A percentile compares a stretch with the other conserved stretches of the same genome.
Conservation (phyloP, 306 rosid species). For the Lagenaria siceraria region DNA sequence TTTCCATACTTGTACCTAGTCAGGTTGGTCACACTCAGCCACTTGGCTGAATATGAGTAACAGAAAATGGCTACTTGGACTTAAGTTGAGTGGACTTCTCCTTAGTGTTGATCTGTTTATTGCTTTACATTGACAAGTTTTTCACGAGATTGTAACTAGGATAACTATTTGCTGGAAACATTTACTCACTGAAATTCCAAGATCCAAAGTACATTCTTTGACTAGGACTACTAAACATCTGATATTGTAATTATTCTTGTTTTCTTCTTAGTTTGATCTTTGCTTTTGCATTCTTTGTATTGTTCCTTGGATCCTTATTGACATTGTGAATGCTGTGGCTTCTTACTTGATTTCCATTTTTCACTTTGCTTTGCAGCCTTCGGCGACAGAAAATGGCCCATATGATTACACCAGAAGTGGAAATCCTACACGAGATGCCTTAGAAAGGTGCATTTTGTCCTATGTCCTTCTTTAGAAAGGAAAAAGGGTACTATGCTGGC, state of each 20-base stretch:
- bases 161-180: not conserved
- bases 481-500: not conserved
- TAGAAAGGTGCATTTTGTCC: slow-evolving; percentile 53
- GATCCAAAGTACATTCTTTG: not conserved
- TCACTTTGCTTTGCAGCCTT: slow-evolving; percentile 43
- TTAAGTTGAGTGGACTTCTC: not conserved
- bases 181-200: not conserved
- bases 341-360: not conserved
- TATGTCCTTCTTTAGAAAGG: not conserved
- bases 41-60: not conserved
- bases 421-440: slow-evolving; percentile 80
- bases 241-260: not conserved
- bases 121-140: not conserved
- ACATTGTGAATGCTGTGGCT: not conserved
- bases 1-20: not conserved
- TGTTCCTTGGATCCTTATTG: not conserved
- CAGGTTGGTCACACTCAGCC: not conserved
- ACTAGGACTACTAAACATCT: not conserved
- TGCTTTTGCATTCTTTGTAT: not conserved
- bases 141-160: not conserved
- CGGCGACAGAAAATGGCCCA: slow-evolving; percentile 72
- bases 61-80: not conserved
- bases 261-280: not conserved
- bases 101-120: not conserved
- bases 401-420: slow-evolving; percentile 93